Base-by-base conservation (phyloP, 768 basidiomycete genomes). In the Rhizopogon rudus region DNA sequence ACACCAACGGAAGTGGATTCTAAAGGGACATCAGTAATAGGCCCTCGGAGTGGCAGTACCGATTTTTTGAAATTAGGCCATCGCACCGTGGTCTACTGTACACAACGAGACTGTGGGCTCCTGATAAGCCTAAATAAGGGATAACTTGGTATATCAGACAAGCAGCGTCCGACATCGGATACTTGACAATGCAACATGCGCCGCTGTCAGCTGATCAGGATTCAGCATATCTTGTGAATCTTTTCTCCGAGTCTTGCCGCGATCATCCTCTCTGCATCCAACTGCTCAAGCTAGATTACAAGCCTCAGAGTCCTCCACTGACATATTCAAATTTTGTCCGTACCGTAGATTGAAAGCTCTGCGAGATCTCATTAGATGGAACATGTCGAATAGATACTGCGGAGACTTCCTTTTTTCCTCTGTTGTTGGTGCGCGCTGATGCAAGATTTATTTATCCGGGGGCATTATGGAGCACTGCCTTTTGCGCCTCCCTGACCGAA, bases 391-490 rank as follows among this genome's bases (percentile, higher is more conserved):
- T 37, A 37, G 13, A 10, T 37, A 13, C 35, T 37, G 35, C 13
- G 35, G 3, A 37, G 13, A 37, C 12, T 13, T 12, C 35, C 0
- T 4, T 13, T 37, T 37, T 37, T 13, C 13, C 35, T 37, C 35
- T 37, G 35, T 37, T 12, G 12, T 37, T 13, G 35, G 13, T 37
- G 35, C 35, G 35, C 12, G 12, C 35, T 12, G 10, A 33, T 37
- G 35, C 35, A 13, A 12, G 13, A 37, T 37, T 25, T 37, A 12
- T 37, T 37, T 37, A 37, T 13, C 35, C 35, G 28, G 67, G 56
- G 66, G 56, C 49, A 68, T 25, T 25, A 58, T 40, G 57, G 60
- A 49, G 64, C 56, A 62, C 63, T 67, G 62, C 65, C 55, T 43
- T 52, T 64, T 52, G 45, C 45, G 40, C 51, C 51, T 13, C 25